phyloP scores from a whole-genome alignment of 768 basidiomycete species.

The Leccinum fibrillosum region DNA sequence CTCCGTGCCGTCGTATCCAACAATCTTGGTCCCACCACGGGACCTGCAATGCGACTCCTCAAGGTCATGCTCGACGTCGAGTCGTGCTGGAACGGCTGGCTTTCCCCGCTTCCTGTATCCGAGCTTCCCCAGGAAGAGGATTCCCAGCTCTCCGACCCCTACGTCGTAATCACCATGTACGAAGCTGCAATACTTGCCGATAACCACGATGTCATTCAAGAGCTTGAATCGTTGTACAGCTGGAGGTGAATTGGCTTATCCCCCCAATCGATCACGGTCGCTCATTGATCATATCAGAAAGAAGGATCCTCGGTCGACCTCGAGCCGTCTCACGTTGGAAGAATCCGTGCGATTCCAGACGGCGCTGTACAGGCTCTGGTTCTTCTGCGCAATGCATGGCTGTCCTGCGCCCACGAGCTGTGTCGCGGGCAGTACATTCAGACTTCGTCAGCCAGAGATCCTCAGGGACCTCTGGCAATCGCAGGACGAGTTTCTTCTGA shows the following conservation, averaged over 20 bases:
- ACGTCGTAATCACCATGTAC: constrained; percentile 1
- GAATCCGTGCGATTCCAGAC: constrained; percentile 34
- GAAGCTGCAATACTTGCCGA: constrained; percentile 9
- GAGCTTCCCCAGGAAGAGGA: constrained; percentile 14
- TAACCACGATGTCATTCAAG: constrained; percentile 14
- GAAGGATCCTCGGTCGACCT: constrained; percentile 34
- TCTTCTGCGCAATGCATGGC: constrained; percentile 15
- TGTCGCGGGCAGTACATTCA: constrained; percentile 8
- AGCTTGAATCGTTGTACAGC: constrained; percentile 17
- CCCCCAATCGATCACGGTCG: neutral
- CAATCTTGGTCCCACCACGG: constrained; percentile 7
- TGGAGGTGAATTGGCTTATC: constrained; percentile 15
- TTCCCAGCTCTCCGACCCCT: neutral
- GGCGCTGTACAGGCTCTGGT: constrained; percentile 31
- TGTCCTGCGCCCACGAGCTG: constrained; percentile 9
- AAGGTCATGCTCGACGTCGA: constrained; percentile 12
- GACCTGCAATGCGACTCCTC: constrained; percentile 16
- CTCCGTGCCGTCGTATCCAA: constrained; percentile 15
- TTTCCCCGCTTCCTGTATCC: constrained; percentile 5
- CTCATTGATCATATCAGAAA: constrained; percentile 25
- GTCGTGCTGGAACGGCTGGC: constrained; percentile 12
- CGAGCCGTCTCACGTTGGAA: constrained; percentile 25
- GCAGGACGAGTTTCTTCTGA: neutral
- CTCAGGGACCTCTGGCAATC: neutral
- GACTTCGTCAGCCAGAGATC: neutral